Evolutionary conservation across 441 rosid species (phyloP).

Genomic region (Arabidopsis hybrid): DNA sequence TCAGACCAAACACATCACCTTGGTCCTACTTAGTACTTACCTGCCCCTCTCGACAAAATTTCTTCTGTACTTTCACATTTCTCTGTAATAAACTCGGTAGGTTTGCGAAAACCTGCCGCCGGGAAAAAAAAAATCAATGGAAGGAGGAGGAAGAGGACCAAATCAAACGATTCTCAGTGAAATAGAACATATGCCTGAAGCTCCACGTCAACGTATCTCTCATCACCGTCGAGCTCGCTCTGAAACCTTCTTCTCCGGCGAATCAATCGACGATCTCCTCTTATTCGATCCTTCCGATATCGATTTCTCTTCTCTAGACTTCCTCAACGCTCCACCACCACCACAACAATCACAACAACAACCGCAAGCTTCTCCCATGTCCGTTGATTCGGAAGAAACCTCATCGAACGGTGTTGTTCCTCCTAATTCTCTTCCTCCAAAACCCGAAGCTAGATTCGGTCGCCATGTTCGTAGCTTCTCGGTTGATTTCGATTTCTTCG

Average conservation of each 20-base stretch:
- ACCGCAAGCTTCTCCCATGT: slow-evolving; percentile 42
- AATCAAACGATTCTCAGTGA: slow-evolving; percentile 56
- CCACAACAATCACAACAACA: slow-evolving; percentile 31
- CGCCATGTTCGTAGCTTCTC: slow-evolving; percentile 86
- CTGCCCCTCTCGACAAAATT: background rate
- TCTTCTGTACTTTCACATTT: background rate
- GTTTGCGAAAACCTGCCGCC: background rate
- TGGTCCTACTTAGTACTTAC: background rate
- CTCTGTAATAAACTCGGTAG: background rate
- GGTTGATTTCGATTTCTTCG: slow-evolving; percentile 88
- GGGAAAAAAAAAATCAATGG: slow-evolving; percentile 40
- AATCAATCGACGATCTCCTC: slow-evolving; percentile 76
- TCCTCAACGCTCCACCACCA: slow-evolving; percentile 58
- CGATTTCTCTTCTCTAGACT: slow-evolving; percentile 81
- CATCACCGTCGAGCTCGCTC: slow-evolving; percentile 94
- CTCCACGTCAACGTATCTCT: slow-evolving; percentile 59
- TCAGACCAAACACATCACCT: too few relatives aligned
- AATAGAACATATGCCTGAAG: slow-evolving; percentile 78
- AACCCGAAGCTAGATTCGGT: background rate
- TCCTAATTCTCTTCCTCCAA: slow-evolving; percentile 41
- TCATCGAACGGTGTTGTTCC: slow-evolving; percentile 55
- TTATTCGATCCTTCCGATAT: slow-evolving; percentile 87
- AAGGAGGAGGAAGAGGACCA: slow-evolving; percentile 2
- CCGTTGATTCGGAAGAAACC: slow-evolving; percentile 74
- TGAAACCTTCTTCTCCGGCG: slow-evolving; percentile 81